Base-by-base conservation (phyloP, 2,329 filamentous ascomycete species). In the Fusarium sp. region DNA sequence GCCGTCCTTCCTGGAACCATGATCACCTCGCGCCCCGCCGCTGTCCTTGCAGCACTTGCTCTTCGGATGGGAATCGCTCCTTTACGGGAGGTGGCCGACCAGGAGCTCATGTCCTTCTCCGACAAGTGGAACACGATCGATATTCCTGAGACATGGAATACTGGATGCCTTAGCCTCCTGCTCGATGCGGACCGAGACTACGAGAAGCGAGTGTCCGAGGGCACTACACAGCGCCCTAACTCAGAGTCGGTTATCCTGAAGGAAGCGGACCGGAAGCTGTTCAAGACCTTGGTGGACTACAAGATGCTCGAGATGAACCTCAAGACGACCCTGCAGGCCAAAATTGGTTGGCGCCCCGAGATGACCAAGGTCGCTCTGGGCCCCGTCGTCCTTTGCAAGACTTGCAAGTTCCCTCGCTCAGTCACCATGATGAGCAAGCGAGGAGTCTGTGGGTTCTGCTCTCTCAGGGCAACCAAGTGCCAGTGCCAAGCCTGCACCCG, bases 81-180 rank as follows among this genome's bases (percentile, higher is more conserved):
- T 0, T 76, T 88, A 2, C 78, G 81, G 9, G 78, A 81, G 2
- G 81, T 76, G 1, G 87, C 87, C 0, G 83, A 84, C 37, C 72
- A 77, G 3, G 84, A 87, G 65, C 81, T 89, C 57, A 59, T 85
- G 4, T 78, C 73, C 3, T 86, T 83, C 76, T 81, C 81, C 5
- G 78, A 80, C 30, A 82, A 82, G 30, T 89, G 87, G 87, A 88
- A 86, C 65, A 84, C 82, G 11, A 70, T 87, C 5, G 82, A 86
- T 3, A 81, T 85, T 9, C 86, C 86, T 1, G 87, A 89, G 74
- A 88, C 83, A 10, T 89, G 86, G 86, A 87, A 84, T 54, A 66
- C 83, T 9, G 83, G 80, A 65, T 88, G 86, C 57, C 72, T 88
- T 27, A 76, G 79, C 0, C 78, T 88, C n/a, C 75, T 89, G 15